These are phyloP conservation scores for Neoascochyta sp. DNA, from an alignment of 2,329 filamentous ascomycete species.

Conservation along the genomic window DNA sequence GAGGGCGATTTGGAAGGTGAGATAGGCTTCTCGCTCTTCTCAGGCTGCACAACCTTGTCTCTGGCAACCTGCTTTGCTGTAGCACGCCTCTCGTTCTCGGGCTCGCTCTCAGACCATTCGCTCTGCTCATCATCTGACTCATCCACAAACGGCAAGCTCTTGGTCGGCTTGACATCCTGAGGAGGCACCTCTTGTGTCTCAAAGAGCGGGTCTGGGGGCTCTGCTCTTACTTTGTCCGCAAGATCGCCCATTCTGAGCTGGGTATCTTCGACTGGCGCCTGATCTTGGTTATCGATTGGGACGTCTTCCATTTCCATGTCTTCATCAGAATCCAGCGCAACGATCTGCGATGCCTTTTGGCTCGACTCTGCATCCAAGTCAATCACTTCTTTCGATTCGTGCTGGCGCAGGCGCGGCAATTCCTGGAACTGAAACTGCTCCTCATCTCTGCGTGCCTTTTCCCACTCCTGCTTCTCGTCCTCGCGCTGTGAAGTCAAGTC, in stretches of 20 bases:
- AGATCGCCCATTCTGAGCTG: conserved; percentile 43
- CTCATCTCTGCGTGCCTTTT: conserved; percentile 55
- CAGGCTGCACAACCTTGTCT: too few relatives aligned
- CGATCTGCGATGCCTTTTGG: conserved; percentile 50
- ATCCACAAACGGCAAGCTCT: conserved; percentile 20
- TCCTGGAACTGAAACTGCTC: conserved; percentile 63
- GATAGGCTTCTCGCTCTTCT: neutral
- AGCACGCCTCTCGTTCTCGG: conserved; percentile 19
- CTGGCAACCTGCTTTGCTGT: conserved; percentile 1
- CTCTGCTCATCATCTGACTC: conserved; percentile 40
- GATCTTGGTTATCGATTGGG: conserved; percentile 14
- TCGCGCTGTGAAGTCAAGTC: conserved; percentile 56
- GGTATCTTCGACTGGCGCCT: conserved; percentile 27
- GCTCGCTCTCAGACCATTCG: conserved; percentile 56
- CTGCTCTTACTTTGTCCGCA: conserved; percentile 42
- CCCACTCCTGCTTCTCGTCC: conserved; percentile 47
- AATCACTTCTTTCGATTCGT: conserved; percentile 49
- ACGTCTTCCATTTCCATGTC: conserved; percentile 34
- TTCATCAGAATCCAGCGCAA: conserved; percentile 61
- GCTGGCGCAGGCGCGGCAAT: conserved; percentile 54
- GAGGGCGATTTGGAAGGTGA: conserved; percentile 40
- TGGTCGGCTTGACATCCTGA: conserved; percentile 16
- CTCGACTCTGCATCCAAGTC: conserved; percentile 45
- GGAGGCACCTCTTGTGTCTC: conserved; percentile 18
- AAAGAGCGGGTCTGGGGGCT: conserved; percentile 37